Percentiles rank a stretch among this genome's conserved stretches.
Evolutionary conservation across 2,329 filamentous ascomycete species (phyloP).

Genomic region (Fusarium tricinctum): DNA sequence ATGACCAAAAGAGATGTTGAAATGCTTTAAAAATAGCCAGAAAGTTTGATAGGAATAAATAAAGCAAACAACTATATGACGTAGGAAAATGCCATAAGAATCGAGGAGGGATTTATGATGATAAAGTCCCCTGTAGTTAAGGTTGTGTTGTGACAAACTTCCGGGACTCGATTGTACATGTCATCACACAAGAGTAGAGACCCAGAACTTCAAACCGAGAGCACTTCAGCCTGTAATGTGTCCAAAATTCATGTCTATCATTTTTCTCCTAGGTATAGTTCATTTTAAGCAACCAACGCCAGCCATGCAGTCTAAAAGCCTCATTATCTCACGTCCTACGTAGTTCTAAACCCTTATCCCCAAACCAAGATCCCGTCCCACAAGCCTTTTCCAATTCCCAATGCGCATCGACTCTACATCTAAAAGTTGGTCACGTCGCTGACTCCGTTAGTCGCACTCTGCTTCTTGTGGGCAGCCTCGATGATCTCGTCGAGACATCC

Average conservation of each 20-base stretch:
- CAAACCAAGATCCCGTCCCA: slow-evolving; percentile 15
- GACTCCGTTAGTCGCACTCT: slow-evolving; percentile 23
- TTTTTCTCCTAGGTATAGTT: slow-evolving; percentile 36
- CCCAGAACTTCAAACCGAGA: slow-evolving; percentile 28
- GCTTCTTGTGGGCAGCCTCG: slow-evolving; percentile 34
- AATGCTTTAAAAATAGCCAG: no score
- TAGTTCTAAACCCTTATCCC: slow-evolving; percentile 30
- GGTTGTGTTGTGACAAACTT: no score
- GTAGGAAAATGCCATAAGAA: no score
- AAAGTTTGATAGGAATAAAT: no score
- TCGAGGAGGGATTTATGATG: no score
- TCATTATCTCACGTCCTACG: slow-evolving; percentile 36
- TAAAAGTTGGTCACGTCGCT: slow-evolving; percentile 34
- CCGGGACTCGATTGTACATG: no score
- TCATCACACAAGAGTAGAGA: background rate
- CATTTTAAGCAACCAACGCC: slow-evolving; percentile 38
- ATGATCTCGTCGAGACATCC: slow-evolving; percentile 70
- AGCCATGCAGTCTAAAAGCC: slow-evolving; percentile 37
- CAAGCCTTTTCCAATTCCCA: background rate
- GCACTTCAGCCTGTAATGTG: slow-evolving; percentile 28
- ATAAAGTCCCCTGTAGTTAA: no score
- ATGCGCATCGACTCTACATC: background rate
- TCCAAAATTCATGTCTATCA: slow-evolving; percentile 36
- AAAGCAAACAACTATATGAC: no score
- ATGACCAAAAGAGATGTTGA: no score